These are phyloP conservation scores for Colletotrichum zoysiae DNA, from an alignment of 2,329 filamentous ascomycete species.

Conservation along the genomic window DNA sequence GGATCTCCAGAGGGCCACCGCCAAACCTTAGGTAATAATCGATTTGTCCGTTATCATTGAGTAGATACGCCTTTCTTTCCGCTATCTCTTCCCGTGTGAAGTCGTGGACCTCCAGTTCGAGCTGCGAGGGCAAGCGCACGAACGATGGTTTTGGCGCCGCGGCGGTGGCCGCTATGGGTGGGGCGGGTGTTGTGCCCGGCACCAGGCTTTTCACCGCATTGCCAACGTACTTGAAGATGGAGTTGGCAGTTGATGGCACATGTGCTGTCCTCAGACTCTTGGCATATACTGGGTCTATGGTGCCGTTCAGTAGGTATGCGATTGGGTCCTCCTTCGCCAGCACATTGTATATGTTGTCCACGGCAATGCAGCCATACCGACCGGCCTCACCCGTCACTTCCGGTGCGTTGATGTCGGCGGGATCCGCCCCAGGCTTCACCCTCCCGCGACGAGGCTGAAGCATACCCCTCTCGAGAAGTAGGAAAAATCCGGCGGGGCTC, in stretches of 20 bases:
- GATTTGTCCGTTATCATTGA: constrained; percentile 97
- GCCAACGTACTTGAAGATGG: constrained; percentile 74
- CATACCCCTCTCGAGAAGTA: constrained; percentile 80
- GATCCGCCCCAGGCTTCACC: constrained; percentile 79
- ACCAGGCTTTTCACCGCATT: constrained; percentile 73
- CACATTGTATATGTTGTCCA: constrained; percentile 97
- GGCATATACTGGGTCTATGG: constrained; percentile 86
- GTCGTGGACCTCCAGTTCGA: constrained; percentile 97
- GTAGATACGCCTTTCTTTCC: constrained; percentile 85
- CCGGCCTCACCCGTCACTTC: constrained; percentile 82
- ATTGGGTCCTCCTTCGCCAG: constrained; percentile 81
- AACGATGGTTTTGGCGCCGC: constrained; percentile 53
- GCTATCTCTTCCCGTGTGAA: constrained; percentile 93
- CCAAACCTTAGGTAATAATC: constrained; percentile 90
- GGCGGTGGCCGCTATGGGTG: constrained; percentile 36
- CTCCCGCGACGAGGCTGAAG: constrained; percentile 83
- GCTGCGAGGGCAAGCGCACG: constrained; percentile 68
- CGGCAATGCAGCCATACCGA: constrained; percentile 88
- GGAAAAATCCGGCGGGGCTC: constrained; percentile 92
- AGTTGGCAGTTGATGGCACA: constrained; percentile 79
- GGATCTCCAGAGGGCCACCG: constrained; percentile 89
- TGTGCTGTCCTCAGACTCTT: constrained; percentile 80
- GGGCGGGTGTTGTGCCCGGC: constrained; percentile 59
- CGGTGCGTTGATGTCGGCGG: constrained; percentile 66
- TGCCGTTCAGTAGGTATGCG: constrained; percentile 91